Percentiles rank a stretch among this genome's conserved stretches.
Evolutionary conservation across 441 rosid species (phyloP).

Genomic region (Pelargonium fulgidum): DNA sequence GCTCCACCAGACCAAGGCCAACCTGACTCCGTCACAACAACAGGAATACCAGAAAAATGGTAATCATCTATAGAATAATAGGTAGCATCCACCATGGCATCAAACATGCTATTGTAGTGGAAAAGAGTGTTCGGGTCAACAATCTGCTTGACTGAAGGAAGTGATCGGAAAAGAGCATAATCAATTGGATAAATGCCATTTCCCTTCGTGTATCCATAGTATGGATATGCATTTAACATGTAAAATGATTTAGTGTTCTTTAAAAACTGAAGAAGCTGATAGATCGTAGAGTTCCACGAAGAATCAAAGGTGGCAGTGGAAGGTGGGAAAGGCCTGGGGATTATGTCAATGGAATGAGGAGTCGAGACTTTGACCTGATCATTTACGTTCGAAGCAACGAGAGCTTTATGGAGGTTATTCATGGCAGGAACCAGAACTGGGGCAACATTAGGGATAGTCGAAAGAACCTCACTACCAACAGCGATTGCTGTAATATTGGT

Average conservation of each 20-base stretch:
- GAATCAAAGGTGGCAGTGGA: conserved; percentile 77
- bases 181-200: conserved; percentile 77
- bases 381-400: conserved; percentile 77
- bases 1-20: conserved; percentile 88
- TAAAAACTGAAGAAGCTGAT: conserved; percentile 79
- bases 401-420: conserved; percentile 72
- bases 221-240: conserved; percentile 92
- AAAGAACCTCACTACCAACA: conserved; percentile 86
- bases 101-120: conserved; percentile 90
- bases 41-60: conserved; percentile 60
- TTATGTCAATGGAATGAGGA: conserved; percentile 76
- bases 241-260: conserved; percentile 72
- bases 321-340: conserved; percentile 85
- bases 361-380: conserved; percentile 68
- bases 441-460: conserved; percentile 62
- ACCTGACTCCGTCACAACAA: conserved; percentile 83
- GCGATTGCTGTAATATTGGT: conserved; percentile 88
- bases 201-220: conserved; percentile 72
- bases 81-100: conserved; percentile 91
- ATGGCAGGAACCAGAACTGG: conserved; percentile 66
- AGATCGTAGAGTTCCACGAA: conserved; percentile 58
- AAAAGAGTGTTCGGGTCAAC: conserved; percentile 93
- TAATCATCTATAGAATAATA: conserved; percentile 73
- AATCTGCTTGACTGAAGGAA: conserved; percentile 77
- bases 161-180: conserved; percentile 66